Base-by-base conservation (phyloP, 352 stramenopile species). In the Globisporangium viniferum region DNA sequence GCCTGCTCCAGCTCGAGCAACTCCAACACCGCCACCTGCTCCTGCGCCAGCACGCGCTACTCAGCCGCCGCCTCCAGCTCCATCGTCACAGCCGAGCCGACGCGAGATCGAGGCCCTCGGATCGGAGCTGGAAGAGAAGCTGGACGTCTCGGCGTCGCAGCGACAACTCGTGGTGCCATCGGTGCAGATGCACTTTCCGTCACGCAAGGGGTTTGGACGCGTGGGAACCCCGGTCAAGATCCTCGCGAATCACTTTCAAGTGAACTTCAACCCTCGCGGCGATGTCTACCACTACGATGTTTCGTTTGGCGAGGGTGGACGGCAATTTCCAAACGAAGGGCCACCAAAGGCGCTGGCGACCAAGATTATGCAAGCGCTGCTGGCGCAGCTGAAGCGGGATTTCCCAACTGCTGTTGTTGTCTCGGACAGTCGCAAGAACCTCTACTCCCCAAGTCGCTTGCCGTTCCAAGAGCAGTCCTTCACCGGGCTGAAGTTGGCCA, bases 201-300 rank as follows among this genome's bases (percentile, higher is more conserved):
- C 73, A 0, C 86, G 86, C 12, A 79, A 74, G 1, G 82, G 81
- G 15, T 92, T 90, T 73, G 86, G 86, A n/a, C 71, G 46, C 44
- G n/a, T 51, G 1, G 86, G 86, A 1, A 73, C 67, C 18, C 6
- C 64, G 0, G 71, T 91, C 14, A 86, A 70, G 59, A 20, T 92
- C 0, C 66, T 78, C 48, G 86, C 82, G 8, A 93, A 93, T 55
- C 83, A 92, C 49, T 93, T 91, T 58, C 73, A 72, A 20, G 83
- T 93, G 14, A 78, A 74, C 35, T 74, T 88, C 48, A 82, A 75
- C 10, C 68, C 74, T 15, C 59, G 73, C 0, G 81, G 75, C 3
- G 84, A 92, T 54, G 65, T 90, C 5, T 93, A 78, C 60, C 86
- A 93, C 76, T 93, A 93, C 67, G 86, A 93, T 62, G 83, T 89